Base-by-base conservation (phyloP, 2,329 filamentous ascomycete species). In the Aspergillus transmontanensis region DNA sequence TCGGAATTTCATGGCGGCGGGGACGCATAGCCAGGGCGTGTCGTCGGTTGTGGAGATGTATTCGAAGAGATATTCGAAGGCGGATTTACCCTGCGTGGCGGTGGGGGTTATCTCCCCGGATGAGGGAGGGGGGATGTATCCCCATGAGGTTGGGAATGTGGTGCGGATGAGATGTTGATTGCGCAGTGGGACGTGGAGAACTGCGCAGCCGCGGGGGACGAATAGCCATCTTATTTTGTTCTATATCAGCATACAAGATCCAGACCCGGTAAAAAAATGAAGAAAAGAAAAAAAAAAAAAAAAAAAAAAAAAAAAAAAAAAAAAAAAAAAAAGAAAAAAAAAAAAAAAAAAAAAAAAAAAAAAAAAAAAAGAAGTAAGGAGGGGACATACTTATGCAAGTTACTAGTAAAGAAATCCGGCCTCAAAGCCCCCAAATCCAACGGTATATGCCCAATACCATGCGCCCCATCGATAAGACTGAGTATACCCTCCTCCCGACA, bases 321-420 rank as follows among this genome's bases (percentile, higher is more conserved):
- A 21, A 1, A 1, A 1, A 1, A 21, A 21, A 21, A 1, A 1
- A 21, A 11, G 7, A 41, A 7, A 21, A 16, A 11, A 7, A 11
- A 14, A 36, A 21, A 21, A 21, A 1, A 21, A 21, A 21, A 1
- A 1, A 1, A 1, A 21, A 21, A 21, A 1, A 1, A 21, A 11
- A 14, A 41, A 7, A 21, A 16, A 11, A 26, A 55, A 14, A 34
- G n/a, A 21, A 23, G 48, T 5, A 43, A 30, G 26, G 26, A 28
- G 30, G 6, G 6, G 32, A 59, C 69, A 58, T 73, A 80, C 77
- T 96, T 96, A 81, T 96, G 92, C 70, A 89, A 92, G 76, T 97
- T 97, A 60, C 85, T 90, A 16, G 94, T 85, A 72, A 96, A 92
- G 79, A 96, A 97, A 76, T 97, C 94, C 0, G 93, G 89, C 66